Base-by-base conservation (phyloP, 495 filamentous ascomycete genomes). In the Neurospora pannonica region DNA sequence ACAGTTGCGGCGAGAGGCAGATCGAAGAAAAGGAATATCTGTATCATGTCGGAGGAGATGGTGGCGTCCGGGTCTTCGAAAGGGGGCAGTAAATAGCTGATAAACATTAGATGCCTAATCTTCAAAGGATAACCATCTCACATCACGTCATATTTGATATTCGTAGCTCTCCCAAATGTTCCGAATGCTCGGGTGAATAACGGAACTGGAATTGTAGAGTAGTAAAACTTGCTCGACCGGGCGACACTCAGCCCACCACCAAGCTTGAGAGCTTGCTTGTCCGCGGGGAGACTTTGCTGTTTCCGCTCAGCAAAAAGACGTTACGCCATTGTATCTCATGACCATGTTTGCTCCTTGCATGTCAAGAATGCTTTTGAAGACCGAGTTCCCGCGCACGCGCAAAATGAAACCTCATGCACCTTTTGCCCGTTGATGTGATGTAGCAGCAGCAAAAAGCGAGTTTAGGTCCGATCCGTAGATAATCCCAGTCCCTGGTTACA, bases 61-160 rank as follows among this genome's bases (percentile, higher is more conserved):
- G 92, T n/a, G 88, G 89, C 31, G 91, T 94, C 46, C 89, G 85
- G 75, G 92, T 96, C 13, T 97, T 95, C 84, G 92, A 93, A 79
- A 87, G 92, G 79, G 93, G 94, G 28, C 81, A 84, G 74, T 84
- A 78, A 75, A 67, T 34, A 34, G 15, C 54, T 67, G 31, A 28
- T 67, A 17, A 19, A 19, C 28, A 67, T 19, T 17, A 36, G 7
- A 42, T 0, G 2, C 54, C 2, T 36, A 3, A 4, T 19, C 8
- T 34, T 67, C 3, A 31, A 34, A 9, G 19, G 15, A 67, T 67
- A 34, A 19, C 13, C 54, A 36, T 67, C 28, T 34, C 54, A 34
- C 54, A 67, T 67, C 54, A 67, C 54, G 54, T 67, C 54, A 67
- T 67, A 10, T 31, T 2, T 4, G 54, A 67, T 19, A 67, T 34